Conservation (phyloP, 2,329 filamentous ascomycete species). For the Fusarium virguliforme region DNA sequence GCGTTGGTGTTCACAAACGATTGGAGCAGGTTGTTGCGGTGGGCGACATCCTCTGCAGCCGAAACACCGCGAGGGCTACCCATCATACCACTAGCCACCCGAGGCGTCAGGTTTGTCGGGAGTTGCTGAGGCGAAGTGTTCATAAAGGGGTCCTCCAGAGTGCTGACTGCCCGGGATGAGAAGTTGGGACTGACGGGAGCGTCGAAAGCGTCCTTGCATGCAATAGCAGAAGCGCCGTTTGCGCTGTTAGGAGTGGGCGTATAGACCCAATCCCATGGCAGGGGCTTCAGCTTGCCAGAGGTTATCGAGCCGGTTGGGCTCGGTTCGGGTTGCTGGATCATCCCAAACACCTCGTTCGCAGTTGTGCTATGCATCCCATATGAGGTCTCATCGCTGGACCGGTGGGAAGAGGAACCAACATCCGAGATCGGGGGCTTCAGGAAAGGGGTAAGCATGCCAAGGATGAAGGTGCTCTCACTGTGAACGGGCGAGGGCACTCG, state of each 20-base stretch:
- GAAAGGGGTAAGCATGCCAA: slow-evolving; percentile 66
- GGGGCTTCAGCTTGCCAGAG: slow-evolving; percentile 55
- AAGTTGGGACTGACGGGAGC: slow-evolving; percentile 46
- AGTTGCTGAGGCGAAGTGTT: slow-evolving; percentile 47
- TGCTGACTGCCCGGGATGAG: slow-evolving; percentile 36
- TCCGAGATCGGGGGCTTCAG: slow-evolving; percentile 63
- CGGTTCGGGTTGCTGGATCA: slow-evolving; percentile 54
- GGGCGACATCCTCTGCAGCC: slow-evolving; percentile 50
- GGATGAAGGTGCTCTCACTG: slow-evolving; percentile 60
- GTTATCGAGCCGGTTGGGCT: slow-evolving; percentile 52
- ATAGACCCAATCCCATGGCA: slow-evolving; percentile 69
- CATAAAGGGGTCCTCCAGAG: slow-evolving; percentile 55
- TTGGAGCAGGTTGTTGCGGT: slow-evolving; percentile 57
- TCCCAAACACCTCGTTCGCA: slow-evolving; percentile 67
- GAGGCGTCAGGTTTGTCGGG: slow-evolving; percentile 26
- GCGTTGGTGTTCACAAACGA: slow-evolving; percentile 52
- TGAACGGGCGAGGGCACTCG: slow-evolving; percentile 48
- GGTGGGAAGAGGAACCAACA: slow-evolving; percentile 51
- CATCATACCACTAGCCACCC: slow-evolving; percentile 37
- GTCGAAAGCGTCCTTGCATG: slow-evolving; percentile 51
- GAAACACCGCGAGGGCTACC: slow-evolving; percentile 41
- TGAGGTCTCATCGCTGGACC: slow-evolving; percentile 61
- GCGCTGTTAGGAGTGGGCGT: slow-evolving; percentile 54
- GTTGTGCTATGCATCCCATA: slow-evolving; percentile 71
- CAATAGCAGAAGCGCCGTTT: slow-evolving; percentile 40